phyloP scores from a whole-genome alignment of 2,329 filamentous ascomycete genomes.

The Cryphonectria japonica region DNA sequence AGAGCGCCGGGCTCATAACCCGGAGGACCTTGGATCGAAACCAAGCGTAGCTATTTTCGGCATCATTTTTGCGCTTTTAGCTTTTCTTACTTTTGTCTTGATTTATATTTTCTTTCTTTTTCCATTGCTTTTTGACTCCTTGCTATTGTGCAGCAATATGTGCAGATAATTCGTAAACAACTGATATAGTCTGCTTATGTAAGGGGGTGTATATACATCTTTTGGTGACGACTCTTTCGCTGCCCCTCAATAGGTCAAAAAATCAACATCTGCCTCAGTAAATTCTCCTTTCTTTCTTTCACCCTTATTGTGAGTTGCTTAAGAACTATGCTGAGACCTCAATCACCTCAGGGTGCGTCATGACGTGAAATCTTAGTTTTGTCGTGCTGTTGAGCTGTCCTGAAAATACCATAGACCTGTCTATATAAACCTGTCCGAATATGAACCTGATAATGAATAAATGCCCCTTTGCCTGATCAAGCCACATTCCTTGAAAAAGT shows the following conservation, averaged over 20 bases:
- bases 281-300: not conserved
- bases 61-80: not conserved
- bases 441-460: not conserved
- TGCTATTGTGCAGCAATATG: not conserved
- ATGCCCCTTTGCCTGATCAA: not conserved
- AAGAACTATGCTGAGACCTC: not conserved
- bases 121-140: not conserved
- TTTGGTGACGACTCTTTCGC: not conserved
- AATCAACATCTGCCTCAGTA: not conserved
- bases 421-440: not conserved
- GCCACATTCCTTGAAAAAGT: not conserved
- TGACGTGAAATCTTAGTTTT: not conserved
- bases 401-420: not conserved
- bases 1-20: constrained; percentile 32
- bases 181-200: not conserved
- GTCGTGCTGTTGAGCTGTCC: not conserved
- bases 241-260: not conserved
- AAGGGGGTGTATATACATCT: not conserved
- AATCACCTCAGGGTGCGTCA: not conserved
- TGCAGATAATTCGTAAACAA: too few relatives aligned
- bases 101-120: not conserved
- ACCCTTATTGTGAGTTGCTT: not conserved
- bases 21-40: constrained; percentile 31
- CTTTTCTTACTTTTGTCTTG: not conserved
- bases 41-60: constrained; percentile 26